These are phyloP conservation scores for Streptanthus diversifolius DNA, from an alignment of 345 rosid genomes.

Conservation along the genomic window DNA sequence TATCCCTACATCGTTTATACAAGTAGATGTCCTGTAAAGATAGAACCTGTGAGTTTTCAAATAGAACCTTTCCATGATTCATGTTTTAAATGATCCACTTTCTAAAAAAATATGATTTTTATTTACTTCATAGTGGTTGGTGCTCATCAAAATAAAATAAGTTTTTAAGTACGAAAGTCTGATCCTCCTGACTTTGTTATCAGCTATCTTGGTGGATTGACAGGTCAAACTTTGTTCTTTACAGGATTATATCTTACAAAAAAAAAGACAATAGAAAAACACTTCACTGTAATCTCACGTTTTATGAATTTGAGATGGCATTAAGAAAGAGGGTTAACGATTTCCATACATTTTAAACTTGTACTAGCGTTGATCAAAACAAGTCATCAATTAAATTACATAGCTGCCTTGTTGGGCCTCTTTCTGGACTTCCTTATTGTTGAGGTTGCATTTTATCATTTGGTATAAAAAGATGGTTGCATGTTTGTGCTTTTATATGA, in stretches of 20 bases:
- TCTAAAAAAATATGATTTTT: background rate
- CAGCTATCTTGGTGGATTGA: conserved; percentile 31
- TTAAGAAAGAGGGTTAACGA: background rate
- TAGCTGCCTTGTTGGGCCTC: background rate
- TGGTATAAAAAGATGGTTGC: background rate
- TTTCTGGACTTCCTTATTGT: background rate
- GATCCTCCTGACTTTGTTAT: conserved; percentile 19
- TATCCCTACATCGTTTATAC: conserved; percentile 1
- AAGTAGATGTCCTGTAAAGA: conserved; percentile 26
- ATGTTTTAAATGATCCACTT: conserved; percentile 19
- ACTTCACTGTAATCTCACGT: conserved; percentile 5
- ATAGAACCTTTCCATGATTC: conserved; percentile 12
- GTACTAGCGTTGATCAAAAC: background rate
- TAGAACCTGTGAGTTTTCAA: conserved; percentile 10
- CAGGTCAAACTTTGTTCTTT: conserved; percentile 31
- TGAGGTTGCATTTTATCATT: background rate
- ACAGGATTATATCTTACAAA: background rate
- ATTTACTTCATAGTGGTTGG: conserved; percentile 9
- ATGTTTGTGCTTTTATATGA: background rate
- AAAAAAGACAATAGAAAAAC: background rate
- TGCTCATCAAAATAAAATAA: background rate
- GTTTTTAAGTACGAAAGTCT: conserved; percentile 1
- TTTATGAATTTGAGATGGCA: background rate
- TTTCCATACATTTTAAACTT: background rate
- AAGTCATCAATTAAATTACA: background rate